These are phyloP conservation scores for Silybum marianum DNA, from an alignment of 129 eudicot genomes.

Conservation along the genomic window DNA sequence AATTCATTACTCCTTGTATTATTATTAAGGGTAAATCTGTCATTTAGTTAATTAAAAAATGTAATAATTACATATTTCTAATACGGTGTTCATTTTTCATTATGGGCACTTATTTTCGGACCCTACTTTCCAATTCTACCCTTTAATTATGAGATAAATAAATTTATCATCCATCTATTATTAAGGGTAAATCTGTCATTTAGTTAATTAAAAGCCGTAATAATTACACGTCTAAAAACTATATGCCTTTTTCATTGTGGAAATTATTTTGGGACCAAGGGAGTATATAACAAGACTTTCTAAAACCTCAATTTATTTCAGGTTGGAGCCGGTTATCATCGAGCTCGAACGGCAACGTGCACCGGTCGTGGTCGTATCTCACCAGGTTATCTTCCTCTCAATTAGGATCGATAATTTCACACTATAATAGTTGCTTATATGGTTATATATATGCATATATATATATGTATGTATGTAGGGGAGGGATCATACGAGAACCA, in stretches of 20 bases:
- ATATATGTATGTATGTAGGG: no score
- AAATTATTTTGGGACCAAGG: not conserved
- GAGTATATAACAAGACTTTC: not conserved
- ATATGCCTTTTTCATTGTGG: not conserved
- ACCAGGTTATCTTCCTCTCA: slow-evolving; percentile 60
- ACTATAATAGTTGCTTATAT: not conserved
- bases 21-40: not conserved
- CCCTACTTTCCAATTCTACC: not conserved
- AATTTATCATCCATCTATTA: not conserved
- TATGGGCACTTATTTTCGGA: not conserved
- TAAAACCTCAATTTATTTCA: slow-evolving; percentile 24
- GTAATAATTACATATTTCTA: not conserved
- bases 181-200: not conserved
- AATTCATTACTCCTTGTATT: not conserved
- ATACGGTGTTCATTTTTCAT: not conserved
- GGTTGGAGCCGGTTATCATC: slow-evolving; percentile 97
- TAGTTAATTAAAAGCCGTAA: not conserved
- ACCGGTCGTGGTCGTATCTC: slow-evolving; percentile 94
- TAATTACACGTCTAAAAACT: not conserved
- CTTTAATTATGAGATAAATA: not conserved
- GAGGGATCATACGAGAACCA: no score
- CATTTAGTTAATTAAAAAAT: not conserved
- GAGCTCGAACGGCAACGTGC: slow-evolving; percentile 98
- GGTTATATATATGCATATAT: not conserved
- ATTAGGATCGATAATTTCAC: not conserved